A percentile compares a stretch with the other conserved stretches of the same genome.
Conservation (phyloP, 192 early-diverging fungal genomes). For the Coemansia sp. region DNA sequence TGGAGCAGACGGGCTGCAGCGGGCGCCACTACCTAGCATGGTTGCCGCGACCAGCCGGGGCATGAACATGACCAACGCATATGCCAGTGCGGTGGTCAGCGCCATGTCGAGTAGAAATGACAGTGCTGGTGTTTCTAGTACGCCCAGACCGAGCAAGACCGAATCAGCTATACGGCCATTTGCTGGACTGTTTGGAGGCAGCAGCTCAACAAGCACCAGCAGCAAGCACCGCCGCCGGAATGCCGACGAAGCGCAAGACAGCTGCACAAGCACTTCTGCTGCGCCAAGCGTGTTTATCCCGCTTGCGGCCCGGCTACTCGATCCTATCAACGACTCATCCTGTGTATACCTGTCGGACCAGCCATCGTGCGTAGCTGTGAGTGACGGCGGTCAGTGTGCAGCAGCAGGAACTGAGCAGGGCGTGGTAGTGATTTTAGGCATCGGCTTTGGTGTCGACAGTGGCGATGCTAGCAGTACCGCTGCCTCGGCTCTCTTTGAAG, state of each 20-base stretch:
- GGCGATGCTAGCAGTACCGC: conserved; percentile 4
- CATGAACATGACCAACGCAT: conserved; percentile 42
- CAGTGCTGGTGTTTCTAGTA: not conserved
- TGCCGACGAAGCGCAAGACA: not conserved
- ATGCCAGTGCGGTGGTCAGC: conserved; percentile 37
- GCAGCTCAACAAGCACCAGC: not conserved
- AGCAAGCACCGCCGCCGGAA: not conserved
- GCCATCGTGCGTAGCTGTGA: conserved; percentile 26
- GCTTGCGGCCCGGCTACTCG: conserved; percentile 38
- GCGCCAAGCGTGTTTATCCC: conserved; percentile 33
- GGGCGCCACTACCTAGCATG: conserved; percentile 3
- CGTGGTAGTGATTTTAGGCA: conserved; percentile 16
- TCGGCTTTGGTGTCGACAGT: not conserved
- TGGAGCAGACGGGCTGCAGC: conserved; percentile 2
- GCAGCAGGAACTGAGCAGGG: conserved; percentile 31
- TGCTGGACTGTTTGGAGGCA: conserved; percentile 31
- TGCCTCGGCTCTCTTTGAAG: conserved; percentile 11
- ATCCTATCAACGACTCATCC: conserved; percentile 22
- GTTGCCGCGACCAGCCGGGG: conserved; percentile 9
- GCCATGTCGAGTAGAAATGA: conserved; percentile 23
- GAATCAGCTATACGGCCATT: conserved; percentile 19
- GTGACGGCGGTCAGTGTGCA: conserved; percentile 12
- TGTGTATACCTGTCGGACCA: conserved; percentile 27
- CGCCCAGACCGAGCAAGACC: not conserved
- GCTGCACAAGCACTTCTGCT: conserved; percentile 7